Conservation (phyloP, 2,329 filamentous ascomycete genomes). For the Penicillium sp. region DNA sequence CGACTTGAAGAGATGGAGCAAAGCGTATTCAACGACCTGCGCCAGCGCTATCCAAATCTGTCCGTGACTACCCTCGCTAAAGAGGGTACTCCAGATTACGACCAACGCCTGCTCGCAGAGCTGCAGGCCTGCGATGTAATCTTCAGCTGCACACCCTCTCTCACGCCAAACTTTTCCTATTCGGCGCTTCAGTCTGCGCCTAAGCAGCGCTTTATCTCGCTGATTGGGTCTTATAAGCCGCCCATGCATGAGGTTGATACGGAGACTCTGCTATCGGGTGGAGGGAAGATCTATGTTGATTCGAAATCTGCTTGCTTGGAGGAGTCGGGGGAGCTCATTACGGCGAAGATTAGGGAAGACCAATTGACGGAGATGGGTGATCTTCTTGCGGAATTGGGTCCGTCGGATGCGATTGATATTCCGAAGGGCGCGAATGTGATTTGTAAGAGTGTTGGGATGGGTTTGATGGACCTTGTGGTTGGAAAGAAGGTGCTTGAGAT, state of each 20-base stretch:
- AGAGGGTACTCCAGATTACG: conserved; percentile 62
- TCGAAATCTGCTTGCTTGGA: conserved; percentile 47
- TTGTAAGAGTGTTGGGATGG: conserved; percentile 55
- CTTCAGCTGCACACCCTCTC: conserved; percentile 54
- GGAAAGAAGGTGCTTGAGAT: conserved; percentile 44
- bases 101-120: conserved; percentile 27
- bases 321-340: conserved; percentile 51
- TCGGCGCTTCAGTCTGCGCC: conserved; percentile 37
- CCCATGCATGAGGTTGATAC: conserved; percentile 55
- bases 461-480: conserved; percentile 53
- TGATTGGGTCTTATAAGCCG: conserved; percentile 58
- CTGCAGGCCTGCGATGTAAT: conserved; percentile 45
- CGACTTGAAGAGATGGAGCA: conserved; percentile 54
- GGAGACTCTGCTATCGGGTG: conserved; percentile 53
- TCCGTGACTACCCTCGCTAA: conserved; percentile 49
- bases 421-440: conserved; percentile 44
- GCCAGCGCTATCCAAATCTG: conserved; percentile 38
- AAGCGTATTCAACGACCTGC: conserved; percentile 35
- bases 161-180: conserved; percentile 45
- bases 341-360: conserved; percentile 37
- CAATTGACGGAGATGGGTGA: conserved; percentile 49
- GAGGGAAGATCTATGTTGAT: conserved; percentile 69
- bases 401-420: conserved; percentile 24
- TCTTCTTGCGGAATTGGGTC: conserved; percentile 28
- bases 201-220: conserved; percentile 49